A percentile compares a stretch with the other conserved stretches of the same genome.
Conservation (phyloP, 1,284 basidiomycete species). For the Marasmius oreades region DNA sequence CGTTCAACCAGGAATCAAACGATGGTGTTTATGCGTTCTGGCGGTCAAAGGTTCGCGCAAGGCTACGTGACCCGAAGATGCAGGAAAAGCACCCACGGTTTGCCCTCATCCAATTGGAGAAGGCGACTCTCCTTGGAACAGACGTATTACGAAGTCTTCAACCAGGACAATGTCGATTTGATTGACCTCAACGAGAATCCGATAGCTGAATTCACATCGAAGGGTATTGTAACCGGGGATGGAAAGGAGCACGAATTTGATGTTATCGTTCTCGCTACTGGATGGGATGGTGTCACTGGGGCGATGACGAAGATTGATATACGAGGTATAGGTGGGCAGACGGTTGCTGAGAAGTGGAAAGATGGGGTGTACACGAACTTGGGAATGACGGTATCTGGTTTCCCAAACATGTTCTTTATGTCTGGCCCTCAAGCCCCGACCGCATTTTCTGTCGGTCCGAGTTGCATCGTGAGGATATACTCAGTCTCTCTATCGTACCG, state of each 20-base stretch:
- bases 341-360: too few species aligned
- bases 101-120: conserved; percentile 20
- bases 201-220: conserved; percentile 5
- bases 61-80: conserved; percentile 19
- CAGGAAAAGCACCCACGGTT: conserved; percentile 18
- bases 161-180: conserved; percentile 21
- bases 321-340: too few species aligned
- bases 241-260: conserved; percentile 8
- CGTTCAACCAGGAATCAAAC: conserved; percentile 16
- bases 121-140: conserved; percentile 19
- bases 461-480: background rate
- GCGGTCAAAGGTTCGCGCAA: conserved; percentile 18
- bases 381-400: too few species aligned
- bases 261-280: too few species aligned
- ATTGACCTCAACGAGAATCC: too few species aligned
- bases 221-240: conserved; percentile 5
- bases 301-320: too few species aligned
- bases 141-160: conserved; percentile 20
- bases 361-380: too few species aligned
- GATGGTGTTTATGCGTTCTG: conserved; percentile 20
- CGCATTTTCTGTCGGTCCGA: conserved; percentile 3
- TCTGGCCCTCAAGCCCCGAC: too few species aligned
- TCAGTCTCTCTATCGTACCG: background rate
- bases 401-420: too few species aligned
- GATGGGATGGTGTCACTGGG: too few species aligned